Evolutionary conservation across 2,329 filamentous ascomycete genomes (phyloP).

Genomic region (Neodidymelliopsis sp.): DNA sequence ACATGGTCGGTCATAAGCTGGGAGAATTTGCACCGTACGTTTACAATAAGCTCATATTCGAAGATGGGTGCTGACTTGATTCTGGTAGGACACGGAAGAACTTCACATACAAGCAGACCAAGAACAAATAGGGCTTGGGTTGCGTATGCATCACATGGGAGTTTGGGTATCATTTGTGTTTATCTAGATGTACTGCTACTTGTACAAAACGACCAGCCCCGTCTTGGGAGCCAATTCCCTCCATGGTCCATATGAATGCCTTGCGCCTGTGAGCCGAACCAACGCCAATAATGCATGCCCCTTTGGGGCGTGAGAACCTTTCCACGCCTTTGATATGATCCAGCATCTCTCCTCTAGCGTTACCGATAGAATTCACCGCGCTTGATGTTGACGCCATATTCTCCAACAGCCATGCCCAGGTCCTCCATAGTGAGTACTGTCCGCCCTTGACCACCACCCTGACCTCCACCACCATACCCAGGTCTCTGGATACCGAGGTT

Average conservation of each 20-base stretch:
- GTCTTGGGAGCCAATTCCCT: background rate
- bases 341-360: conserved; percentile 22
- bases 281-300: conserved; percentile 40
- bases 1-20: conserved; percentile 96
- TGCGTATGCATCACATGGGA: conserved; percentile 38
- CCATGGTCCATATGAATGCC: conserved; percentile 2
- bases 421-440: conserved; percentile 99
- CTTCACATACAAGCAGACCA: conserved; percentile 73
- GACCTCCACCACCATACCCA: conserved; percentile 78
- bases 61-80: conserved; percentile 7
- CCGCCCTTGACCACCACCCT: conserved; percentile 85
- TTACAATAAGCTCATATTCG: background rate
- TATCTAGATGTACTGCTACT: conserved; percentile 42
- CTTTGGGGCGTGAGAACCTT: background rate
- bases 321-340: background rate
- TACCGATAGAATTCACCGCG: conserved; percentile 95
- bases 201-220: conserved; percentile 41
- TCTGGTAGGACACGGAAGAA: conserved; percentile 68
- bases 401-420: conserved; percentile 94
- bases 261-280: conserved; percentile 29
- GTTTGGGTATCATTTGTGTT: conserved; percentile 49
- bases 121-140: conserved; percentile 65
- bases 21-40: conserved; percentile 89
- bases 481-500: conserved; percentile 59
- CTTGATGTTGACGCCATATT: conserved; percentile 98